Evolutionary conservation across 164 flowering plant genomes (phyloP).

Genomic region (Akebia trifoliata): DNA sequence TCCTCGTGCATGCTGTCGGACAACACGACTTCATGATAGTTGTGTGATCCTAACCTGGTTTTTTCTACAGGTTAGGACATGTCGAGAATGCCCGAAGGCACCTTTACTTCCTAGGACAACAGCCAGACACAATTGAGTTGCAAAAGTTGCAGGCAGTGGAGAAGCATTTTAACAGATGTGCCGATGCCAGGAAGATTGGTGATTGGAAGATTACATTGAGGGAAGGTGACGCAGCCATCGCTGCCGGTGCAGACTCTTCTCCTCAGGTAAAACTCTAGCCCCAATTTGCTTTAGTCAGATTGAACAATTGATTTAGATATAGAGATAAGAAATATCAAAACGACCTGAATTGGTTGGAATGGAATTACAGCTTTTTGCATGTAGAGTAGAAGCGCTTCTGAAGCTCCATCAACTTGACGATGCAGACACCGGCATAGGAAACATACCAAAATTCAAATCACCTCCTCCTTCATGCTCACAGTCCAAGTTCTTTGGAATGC

Average conservation of each 20-base stretch:
- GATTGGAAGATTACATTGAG: conserved; percentile 76
- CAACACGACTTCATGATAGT: background rate
- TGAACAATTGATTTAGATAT: too few relatives aligned
- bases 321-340: background rate
- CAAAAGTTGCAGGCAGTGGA: conserved; percentile 59
- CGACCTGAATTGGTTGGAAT: conserved; percentile 8
- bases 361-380: conserved; percentile 62
- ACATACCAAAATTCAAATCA: conserved; percentile 36
- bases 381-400: conserved; percentile 80
- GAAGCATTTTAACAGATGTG: conserved; percentile 55
- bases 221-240: conserved; percentile 82
- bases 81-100: conserved; percentile 68
- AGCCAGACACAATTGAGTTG: conserved; percentile 49
- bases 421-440: conserved; percentile 46
- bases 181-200: conserved; percentile 59
- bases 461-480: conserved; percentile 34
- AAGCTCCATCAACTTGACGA: conserved; percentile 76
- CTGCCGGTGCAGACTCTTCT: conserved; percentile 71
- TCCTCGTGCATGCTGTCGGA: too few relatives aligned
- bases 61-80: conserved; percentile 59
- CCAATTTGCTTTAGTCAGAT: too few relatives aligned
- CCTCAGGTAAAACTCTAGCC: conserved; percentile 63
- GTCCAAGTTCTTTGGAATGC: conserved; percentile 52
- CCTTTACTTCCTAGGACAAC: conserved; percentile 42
- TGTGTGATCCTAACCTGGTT: conserved; percentile 5